Evolutionary conservation across 2,329 filamentous ascomycete genomes (phyloP).

Genomic region (Aspergillus tubingensis): DNA sequence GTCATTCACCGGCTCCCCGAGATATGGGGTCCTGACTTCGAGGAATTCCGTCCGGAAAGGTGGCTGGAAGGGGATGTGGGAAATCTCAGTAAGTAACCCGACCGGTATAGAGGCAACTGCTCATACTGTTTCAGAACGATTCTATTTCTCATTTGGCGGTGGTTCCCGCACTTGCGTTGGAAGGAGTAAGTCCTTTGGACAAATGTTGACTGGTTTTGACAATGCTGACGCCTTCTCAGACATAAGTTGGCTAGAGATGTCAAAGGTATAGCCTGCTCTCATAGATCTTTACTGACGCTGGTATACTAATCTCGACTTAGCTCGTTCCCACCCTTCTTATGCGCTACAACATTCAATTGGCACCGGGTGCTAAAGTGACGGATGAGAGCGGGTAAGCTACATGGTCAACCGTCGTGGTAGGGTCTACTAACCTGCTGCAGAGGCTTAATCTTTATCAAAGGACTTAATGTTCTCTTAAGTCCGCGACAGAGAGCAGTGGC

Average conservation of each 20-base stretch:
- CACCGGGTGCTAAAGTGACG: background rate
- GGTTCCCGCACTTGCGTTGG: slow-evolving; percentile 1
- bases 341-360: background rate
- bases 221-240: background rate
- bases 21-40: slow-evolving; percentile 3
- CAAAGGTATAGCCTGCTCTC: background rate
- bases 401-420: background rate
- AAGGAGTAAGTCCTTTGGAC: background rate
- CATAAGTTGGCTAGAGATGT: background rate
- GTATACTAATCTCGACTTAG: background rate
- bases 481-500: background rate
- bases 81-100: background rate
- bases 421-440: background rate
- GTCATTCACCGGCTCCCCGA: background rate
- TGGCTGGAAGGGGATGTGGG: slow-evolving; percentile 4
- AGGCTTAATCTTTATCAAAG: background rate
- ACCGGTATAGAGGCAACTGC: background rate
- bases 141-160: slow-evolving; percentile 4
- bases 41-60: slow-evolving; percentile 4
- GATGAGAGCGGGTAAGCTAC: background rate
- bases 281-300: too few species aligned
- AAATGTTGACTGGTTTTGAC: background rate
- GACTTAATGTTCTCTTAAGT: background rate
- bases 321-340: background rate
- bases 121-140: background rate